Conservation (phyloP, 768 basidiomycete genomes). For the Rhodocollybia butyracea region DNA sequence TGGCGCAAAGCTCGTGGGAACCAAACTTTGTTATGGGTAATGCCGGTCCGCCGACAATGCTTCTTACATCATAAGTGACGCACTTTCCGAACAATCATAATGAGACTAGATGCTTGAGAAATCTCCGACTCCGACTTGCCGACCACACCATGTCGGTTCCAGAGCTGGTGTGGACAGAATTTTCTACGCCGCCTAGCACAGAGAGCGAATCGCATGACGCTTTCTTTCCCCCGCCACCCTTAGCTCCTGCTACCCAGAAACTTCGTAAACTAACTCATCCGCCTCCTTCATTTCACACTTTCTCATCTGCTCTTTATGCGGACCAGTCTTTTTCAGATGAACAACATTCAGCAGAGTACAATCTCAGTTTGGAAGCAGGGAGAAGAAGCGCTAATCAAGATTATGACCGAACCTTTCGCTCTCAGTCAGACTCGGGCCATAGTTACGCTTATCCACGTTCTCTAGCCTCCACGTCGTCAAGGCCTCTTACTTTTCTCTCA, state of each 20-base stretch:
- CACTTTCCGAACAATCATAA: too few species aligned
- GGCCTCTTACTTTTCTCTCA: background rate
- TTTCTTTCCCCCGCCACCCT: background rate
- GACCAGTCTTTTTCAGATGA: background rate
- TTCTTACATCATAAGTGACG: too few species aligned
- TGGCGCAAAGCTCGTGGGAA: too few species aligned
- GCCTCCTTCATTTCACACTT: constrained; percentile 3
- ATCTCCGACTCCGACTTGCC: too few species aligned
- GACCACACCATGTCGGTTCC: too few species aligned
- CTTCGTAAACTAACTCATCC: constrained; percentile 6
- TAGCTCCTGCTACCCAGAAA: background rate
- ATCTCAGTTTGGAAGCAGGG: background rate
- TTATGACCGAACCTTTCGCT: constrained; percentile 4
- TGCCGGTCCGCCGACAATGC: too few species aligned
- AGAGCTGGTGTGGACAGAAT: background rate
- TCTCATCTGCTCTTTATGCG: background rate
- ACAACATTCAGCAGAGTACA: background rate
- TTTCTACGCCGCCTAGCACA: background rate
- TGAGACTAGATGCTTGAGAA: too few species aligned
- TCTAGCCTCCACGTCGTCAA: background rate
- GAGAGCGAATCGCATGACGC: background rate
- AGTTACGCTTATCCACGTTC: constrained; percentile 5
- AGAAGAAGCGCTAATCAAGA: background rate
- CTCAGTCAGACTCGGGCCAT: constrained; percentile 5
- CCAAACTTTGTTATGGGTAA: too few species aligned